Conservation (phyloP, 2,329 filamentous ascomycete species). For the Alternaria atra region DNA sequence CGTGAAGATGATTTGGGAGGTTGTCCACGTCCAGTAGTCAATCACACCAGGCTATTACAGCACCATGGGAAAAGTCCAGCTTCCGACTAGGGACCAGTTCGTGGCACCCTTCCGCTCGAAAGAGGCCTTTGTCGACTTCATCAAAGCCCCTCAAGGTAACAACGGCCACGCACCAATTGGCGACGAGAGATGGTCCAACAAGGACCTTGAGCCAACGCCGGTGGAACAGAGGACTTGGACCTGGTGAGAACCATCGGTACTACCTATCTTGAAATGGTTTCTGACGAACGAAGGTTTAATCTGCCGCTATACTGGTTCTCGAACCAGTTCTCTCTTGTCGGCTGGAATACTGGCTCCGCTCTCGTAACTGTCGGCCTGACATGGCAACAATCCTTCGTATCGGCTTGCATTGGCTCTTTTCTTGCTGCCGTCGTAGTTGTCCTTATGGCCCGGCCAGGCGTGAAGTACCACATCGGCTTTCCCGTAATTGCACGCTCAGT, state of each 20-base stretch:
- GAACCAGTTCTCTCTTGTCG: conserved; percentile 29
- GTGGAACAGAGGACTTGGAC: conserved; percentile 36
- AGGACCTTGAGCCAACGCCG: conserved; percentile 37
- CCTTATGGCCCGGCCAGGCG: conserved; percentile 35
- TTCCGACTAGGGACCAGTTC: conserved; percentile 11
- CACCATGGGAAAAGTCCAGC: conserved; percentile 14
- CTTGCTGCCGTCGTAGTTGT: conserved; percentile 34
- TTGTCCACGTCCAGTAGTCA: not conserved
- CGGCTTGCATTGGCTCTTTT: conserved; percentile 32
- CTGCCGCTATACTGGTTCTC: conserved; percentile 36
- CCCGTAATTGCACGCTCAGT: conserved; percentile 29
- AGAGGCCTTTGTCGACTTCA: conserved; percentile 28
- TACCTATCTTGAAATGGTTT: not conserved
- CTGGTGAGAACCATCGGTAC: conserved; percentile 17
- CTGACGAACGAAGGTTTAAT: conserved; percentile 22
- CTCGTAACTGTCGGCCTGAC: conserved; percentile 31
- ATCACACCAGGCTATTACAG: not conserved
- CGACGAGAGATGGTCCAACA: conserved; percentile 35
- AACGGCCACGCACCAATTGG: conserved; percentile 25
- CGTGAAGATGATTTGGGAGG: not conserved
- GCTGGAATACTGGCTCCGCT: conserved; percentile 32
- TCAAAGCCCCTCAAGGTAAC: conserved; percentile 24
- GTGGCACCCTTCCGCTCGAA: conserved; percentile 28
- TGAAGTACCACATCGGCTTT: conserved; percentile 35
- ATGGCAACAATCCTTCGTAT: conserved; percentile 37